phyloP scores from a whole-genome alignment of 768 basidiomycete genomes.

The Agaricus sinodeliciosus region DNA sequence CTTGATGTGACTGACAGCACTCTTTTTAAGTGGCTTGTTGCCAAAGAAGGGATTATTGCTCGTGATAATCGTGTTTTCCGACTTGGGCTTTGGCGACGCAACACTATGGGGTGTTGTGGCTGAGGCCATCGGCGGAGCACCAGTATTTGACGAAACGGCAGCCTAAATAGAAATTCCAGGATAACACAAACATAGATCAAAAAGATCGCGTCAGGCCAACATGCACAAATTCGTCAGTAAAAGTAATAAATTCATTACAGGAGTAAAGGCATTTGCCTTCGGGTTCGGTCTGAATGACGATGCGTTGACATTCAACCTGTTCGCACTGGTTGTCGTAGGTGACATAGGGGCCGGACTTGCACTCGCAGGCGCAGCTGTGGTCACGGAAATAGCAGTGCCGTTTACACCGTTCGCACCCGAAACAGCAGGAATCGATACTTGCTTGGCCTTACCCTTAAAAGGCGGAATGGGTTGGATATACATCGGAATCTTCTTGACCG shows the following conservation, averaged over 20 bases:
- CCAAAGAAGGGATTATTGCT: slow-evolving; percentile 86
- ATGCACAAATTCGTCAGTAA: slow-evolving; percentile 14
- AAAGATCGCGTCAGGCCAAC: background rate
- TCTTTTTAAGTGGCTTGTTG: slow-evolving; percentile 68
- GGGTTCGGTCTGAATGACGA: slow-evolving; percentile 88
- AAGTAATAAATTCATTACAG: slow-evolving; percentile 35
- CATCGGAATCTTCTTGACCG: slow-evolving; percentile 57
- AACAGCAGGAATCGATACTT: slow-evolving; percentile 5
- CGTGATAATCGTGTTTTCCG: slow-evolving; percentile 39
- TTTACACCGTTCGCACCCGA: slow-evolving; percentile 11
- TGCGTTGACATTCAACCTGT: slow-evolving; percentile 82
- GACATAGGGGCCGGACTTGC: slow-evolving; percentile 30
- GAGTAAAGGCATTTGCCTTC: slow-evolving; percentile 71
- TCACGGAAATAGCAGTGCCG: slow-evolving; percentile 15
- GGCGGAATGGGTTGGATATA: slow-evolving; percentile 87
- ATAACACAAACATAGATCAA: slow-evolving; percentile 1
- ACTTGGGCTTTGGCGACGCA: slow-evolving; percentile 54
- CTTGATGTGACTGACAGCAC: slow-evolving; percentile 73
- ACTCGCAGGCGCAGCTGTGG: slow-evolving; percentile 17
- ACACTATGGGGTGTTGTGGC: slow-evolving; percentile 25
- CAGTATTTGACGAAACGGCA: slow-evolving; percentile 32
- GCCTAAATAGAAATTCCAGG: slow-evolving; percentile 1
- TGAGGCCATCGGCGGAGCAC: slow-evolving; percentile 31
- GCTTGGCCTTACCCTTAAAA: slow-evolving; percentile 57
- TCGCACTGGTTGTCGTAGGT: slow-evolving; percentile 42